Percentiles rank a stretch among this genome's conserved stretches.
Evolutionary conservation across 2,329 filamentous ascomycete species (phyloP).

Genomic region (Fusarium solani-melongenae): DNA sequence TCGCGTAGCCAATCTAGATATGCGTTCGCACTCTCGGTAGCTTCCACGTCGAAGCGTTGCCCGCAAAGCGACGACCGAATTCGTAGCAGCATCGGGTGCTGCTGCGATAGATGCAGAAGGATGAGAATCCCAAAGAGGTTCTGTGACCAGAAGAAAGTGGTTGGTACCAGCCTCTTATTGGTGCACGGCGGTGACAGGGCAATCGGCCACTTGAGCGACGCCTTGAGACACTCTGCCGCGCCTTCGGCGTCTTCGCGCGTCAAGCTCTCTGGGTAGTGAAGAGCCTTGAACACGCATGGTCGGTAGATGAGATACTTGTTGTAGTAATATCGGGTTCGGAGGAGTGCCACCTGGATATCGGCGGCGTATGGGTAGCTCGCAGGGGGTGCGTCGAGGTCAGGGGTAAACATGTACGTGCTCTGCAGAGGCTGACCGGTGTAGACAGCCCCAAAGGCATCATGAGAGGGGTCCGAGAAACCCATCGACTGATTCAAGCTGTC

Average conservation of each 20-base stretch:
- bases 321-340: slow-evolving; percentile 70
- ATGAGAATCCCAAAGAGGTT: slow-evolving; percentile 69
- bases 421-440: slow-evolving; percentile 36
- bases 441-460: slow-evolving; percentile 28
- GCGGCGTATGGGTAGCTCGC: slow-evolving; percentile 61
- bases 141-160: slow-evolving; percentile 71
- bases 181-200: slow-evolving; percentile 66
- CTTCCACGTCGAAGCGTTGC: slow-evolving; percentile 61
- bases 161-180: slow-evolving; percentile 68
- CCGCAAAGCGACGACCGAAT: slow-evolving; percentile 63
- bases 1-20: slow-evolving; percentile 71
- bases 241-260: slow-evolving; percentile 64
- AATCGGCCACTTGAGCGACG: slow-evolving; percentile 70
- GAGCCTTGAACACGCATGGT: slow-evolving; percentile 69
- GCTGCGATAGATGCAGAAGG: slow-evolving; percentile 64
- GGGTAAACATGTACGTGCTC: slow-evolving; percentile 36
- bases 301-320: slow-evolving; percentile 67
- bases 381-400: slow-evolving; percentile 37
- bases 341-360: slow-evolving; percentile 66
- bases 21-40: slow-evolving; percentile 59
- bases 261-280: slow-evolving; percentile 66
- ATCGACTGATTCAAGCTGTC: slow-evolving; percentile 56
- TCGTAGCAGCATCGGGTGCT: slow-evolving; percentile 60
- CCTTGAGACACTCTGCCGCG: slow-evolving; percentile 66
- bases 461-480: slow-evolving; percentile 37